phyloP scores from a whole-genome alignment of 73 alveolate species.

The Symbiodinium natans region DNA sequence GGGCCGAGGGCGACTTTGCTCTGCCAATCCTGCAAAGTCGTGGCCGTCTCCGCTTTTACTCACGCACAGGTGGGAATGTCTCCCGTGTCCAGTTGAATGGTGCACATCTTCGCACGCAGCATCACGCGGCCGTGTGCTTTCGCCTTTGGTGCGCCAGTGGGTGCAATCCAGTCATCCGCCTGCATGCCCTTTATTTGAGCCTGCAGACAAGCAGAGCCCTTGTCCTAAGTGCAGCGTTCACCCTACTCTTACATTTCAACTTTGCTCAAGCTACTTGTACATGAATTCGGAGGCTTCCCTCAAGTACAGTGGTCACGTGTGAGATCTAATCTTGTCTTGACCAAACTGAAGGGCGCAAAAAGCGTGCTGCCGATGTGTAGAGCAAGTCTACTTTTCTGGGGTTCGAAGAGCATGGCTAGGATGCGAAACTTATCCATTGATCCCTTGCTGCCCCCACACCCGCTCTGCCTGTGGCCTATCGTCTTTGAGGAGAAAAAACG shows the following conservation, averaged over 20 bases:
- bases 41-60: not conserved
- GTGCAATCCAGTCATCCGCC: conserved; percentile 74
- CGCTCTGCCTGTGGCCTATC: no score
- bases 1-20: conserved; percentile 29
- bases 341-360: conserved; percentile 36
- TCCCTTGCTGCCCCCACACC: no score
- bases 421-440: no score
- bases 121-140: not conserved
- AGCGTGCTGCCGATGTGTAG: no score
- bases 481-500: no score
- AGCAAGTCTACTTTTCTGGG: no score
- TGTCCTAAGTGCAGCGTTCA: conserved; percentile 21
- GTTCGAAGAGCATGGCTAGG: no score
- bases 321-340: conserved; percentile 35
- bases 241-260: not conserved
- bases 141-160: not conserved
- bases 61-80: conserved; percentile 75
- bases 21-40: conserved; percentile 20
- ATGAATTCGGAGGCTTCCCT: conserved; percentile 77
- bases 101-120: not conserved
- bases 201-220: conserved; percentile 67
- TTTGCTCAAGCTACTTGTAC: not conserved
- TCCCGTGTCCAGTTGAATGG: not conserved
- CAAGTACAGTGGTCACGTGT: conserved; percentile 79
- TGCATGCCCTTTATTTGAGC: conserved; percentile 18